Conservation (phyloP, 2,329 filamentous ascomycete species). For the Aureobasidium sp. region DNA sequence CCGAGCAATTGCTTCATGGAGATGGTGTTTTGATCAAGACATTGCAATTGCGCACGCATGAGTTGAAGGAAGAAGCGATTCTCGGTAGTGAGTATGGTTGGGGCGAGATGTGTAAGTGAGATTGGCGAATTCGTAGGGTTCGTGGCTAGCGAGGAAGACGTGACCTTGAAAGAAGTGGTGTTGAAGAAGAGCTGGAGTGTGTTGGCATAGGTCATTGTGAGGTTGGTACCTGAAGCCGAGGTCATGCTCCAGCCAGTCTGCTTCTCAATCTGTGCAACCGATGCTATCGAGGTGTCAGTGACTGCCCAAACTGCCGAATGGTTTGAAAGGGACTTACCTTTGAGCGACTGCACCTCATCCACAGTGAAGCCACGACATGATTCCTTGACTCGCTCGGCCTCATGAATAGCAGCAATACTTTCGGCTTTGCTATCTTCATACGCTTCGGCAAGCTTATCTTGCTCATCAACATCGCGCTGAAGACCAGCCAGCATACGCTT, state of each 20-base stretch:
- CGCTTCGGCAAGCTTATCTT: conserved; percentile 57
- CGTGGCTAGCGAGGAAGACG: conserved; percentile 18
- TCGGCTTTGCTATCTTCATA: conserved; percentile 61
- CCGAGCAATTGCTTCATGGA: conserved; percentile 52
- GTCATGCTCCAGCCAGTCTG: conserved; percentile 66
- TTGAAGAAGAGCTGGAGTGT: conserved; percentile 71
- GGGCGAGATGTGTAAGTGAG: conserved; percentile 63
- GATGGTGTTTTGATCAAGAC: conserved; percentile 52
- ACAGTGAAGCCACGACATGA: conserved; percentile 85
- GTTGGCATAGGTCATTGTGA: conserved; percentile 68
- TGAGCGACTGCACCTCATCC: conserved; percentile 70
- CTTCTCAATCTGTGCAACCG: conserved; percentile 59
- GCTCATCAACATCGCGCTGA: conserved; percentile 58
- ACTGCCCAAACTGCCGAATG: not conserved
- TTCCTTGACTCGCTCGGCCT: conserved; percentile 76
- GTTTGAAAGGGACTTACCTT: conserved; percentile 50
- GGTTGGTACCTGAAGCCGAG: conserved; percentile 48
- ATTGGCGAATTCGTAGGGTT: conserved; percentile 42
- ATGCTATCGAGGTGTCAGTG: conserved; percentile 47
- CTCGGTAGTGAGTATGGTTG: conserved; percentile 51
- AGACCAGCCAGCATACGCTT: conserved; percentile 60
- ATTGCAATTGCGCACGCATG: conserved; percentile 61
- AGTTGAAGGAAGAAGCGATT: conserved; percentile 70
- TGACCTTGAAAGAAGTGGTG: conserved; percentile 51
- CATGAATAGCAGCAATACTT: conserved; percentile 66